Evolutionary conservation across 352 stramenopile genomes (phyloP).

Genomic region (Phytophthora pisi): DNA sequence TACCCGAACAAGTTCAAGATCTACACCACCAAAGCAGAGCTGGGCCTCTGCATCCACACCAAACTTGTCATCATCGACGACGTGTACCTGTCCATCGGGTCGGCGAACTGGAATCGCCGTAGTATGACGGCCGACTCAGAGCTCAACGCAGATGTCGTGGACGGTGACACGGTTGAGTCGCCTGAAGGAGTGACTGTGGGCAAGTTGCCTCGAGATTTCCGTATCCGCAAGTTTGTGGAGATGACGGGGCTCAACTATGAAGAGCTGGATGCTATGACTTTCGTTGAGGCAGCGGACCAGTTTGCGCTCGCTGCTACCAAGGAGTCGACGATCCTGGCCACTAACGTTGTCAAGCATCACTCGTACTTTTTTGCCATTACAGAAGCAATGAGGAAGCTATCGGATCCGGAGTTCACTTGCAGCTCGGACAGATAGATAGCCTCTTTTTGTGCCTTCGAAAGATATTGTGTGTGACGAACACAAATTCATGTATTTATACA

Average conservation of each 20-base stretch:
- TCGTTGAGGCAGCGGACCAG: conserved; percentile 41
- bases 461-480: neutral
- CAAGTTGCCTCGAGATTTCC: conserved; percentile 52
- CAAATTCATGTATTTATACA: neutral
- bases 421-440: neutral
- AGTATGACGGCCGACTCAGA: conserved; percentile 55
- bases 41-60: conserved; percentile 54
- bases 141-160: conserved; percentile 54
- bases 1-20: conserved; percentile 28
- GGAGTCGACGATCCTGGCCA: conserved; percentile 1
- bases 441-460: no score
- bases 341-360: neutral
- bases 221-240: conserved; percentile 64
- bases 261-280: conserved; percentile 50
- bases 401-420: neutral
- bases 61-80: conserved; percentile 63
- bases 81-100: conserved; percentile 60
- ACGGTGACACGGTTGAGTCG: conserved; percentile 24
- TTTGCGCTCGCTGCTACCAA: conserved; percentile 15
- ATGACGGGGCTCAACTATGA: conserved; percentile 45
- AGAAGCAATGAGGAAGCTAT: neutral
- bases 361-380: neutral
- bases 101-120: conserved; percentile 60
- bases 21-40: conserved; percentile 39
- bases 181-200: conserved; percentile 37